Evolutionary conservation across 139 green algal species (phyloP).

Genomic region (Nannochloris sp.): DNA sequence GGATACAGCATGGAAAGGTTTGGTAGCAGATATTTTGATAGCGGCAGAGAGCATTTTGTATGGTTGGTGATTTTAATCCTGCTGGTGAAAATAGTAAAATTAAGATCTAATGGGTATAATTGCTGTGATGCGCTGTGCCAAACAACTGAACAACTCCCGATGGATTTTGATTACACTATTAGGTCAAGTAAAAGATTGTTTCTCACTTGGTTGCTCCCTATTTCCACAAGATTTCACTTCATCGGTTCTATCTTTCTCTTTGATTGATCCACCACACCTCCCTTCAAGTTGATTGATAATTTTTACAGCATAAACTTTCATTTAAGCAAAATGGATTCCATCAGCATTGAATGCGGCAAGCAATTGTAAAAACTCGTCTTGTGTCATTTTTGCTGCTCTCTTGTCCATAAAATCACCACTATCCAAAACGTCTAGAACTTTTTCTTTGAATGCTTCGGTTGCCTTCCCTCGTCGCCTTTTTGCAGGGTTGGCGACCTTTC

Average conservation of each 20-base stretch:
- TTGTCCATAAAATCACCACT: conserved; percentile 58
- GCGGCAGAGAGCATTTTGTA: not conserved
- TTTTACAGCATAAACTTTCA: conserved; percentile 2
- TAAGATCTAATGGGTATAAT: too few species aligned
- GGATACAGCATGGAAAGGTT: not conserved
- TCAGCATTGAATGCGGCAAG: conserved; percentile 86
- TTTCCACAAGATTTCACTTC: too few species aligned
- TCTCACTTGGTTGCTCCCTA: too few species aligned
- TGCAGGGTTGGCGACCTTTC: not conserved
- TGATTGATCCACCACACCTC: not conserved
- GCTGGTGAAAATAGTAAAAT: too few species aligned
- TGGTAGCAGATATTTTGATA: not conserved
- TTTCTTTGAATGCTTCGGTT: conserved; percentile 68
- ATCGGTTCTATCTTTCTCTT: not conserved
- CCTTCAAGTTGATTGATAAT: not conserved
- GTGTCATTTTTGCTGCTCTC: conserved; percentile 82
- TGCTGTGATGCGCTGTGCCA: too few species aligned
- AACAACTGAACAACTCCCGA: too few species aligned
- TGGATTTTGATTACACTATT: too few species aligned
- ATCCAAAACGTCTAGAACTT: conserved; percentile 61
- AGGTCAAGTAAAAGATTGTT: too few species aligned
- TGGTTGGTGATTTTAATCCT: too few species aligned
- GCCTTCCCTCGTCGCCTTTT: conserved; percentile 13
- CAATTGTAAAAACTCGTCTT: conserved; percentile 92
- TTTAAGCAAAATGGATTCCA: conserved; percentile 90